Evolutionary conservation across 2,329 filamentous ascomycete genomes (phyloP).

Genomic region (Celoporthe dispersa): DNA sequence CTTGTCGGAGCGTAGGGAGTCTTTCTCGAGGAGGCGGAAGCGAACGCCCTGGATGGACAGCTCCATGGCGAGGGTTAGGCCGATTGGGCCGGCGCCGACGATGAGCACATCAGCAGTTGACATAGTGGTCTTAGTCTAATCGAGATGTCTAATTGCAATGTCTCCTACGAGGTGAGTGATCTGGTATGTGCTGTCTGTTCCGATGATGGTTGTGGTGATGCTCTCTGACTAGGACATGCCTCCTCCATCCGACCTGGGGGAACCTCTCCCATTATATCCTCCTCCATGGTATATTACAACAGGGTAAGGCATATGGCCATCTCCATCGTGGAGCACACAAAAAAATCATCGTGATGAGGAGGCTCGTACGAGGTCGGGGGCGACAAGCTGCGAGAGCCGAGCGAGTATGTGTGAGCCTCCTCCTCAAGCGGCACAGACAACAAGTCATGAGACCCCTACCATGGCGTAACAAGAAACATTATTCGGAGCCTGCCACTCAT

Average conservation of each 20-base stretch:
- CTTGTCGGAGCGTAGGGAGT: constrained; percentile 39
- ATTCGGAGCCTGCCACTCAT: no score
- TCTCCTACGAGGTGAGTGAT: neutral
- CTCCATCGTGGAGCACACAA: neutral
- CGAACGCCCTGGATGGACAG: constrained; percentile 40
- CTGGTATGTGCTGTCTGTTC: neutral
- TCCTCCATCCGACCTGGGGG: neutral
- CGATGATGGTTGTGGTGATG: neutral
- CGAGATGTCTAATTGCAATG: neutral
- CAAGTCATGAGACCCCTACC: neutral
- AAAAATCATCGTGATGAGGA: neutral
- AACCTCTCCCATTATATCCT: neutral
- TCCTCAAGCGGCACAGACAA: neutral
- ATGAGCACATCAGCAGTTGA: constrained; percentile 44
- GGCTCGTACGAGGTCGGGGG: neutral
- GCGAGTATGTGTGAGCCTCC: neutral
- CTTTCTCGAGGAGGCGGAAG: constrained; percentile 46
- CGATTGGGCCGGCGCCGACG: constrained; percentile 50
- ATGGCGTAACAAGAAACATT: neutral
- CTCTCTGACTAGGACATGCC: neutral
- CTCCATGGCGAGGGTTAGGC: constrained; percentile 47
- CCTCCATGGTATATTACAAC: neutral
- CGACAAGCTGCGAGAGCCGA: neutral
- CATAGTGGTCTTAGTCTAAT: neutral
- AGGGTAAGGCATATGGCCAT: neutral